Base-by-base conservation (phyloP, 2,329 filamentous ascomycete species). In the Monilinia polystroma region DNA sequence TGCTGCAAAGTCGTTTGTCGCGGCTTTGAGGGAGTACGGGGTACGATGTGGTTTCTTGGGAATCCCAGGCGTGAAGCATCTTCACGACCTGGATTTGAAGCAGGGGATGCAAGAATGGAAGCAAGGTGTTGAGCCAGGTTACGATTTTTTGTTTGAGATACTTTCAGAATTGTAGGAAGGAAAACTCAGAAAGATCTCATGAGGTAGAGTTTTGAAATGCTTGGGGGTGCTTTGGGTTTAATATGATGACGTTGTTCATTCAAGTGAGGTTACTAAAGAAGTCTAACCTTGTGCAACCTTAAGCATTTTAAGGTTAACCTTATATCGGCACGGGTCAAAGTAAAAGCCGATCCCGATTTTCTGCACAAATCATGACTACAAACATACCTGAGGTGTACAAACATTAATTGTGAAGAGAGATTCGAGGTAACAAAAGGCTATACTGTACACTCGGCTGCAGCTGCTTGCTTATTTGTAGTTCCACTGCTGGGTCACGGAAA, bases 51-150 rank as follows among this genome's bases (percentile, higher is more conserved):
- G 60, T 16, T 55, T 63, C 7, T 32, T 63, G 49, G 47, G 26
- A 45, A 32, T 63, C 23, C 7, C 49, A n/a, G 26, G 26, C 14
- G 47, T 54, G 20, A 43, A 53, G 12, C 60, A 63, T 47, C 54
- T 63, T 43, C 60, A 63, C 29, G 60, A 55, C 26, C 32, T 63
- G 8, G 43, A n/a, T 54, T 41, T 52, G 52, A 38, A 38, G 18
- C 51, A 38, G 18, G 60, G 60, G 20, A 55, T 12, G 32, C 26
- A 53, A 54, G 16, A 63, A 47, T 63, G 51, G 60, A 43, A 54
- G 23, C 32, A 47, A 18, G 14, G 26, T 29, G 60, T 63, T 26
- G 51, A 53, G 20, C 60, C 51, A 29, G 51, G 51, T 6, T 63
- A 63, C 18, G 20, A 47, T 11, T 63, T 55, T 20, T n/a, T 55